phyloP scores from a whole-genome alignment of 1,284 basidiomycete species.

The Austropuccinia psidii region DNA sequence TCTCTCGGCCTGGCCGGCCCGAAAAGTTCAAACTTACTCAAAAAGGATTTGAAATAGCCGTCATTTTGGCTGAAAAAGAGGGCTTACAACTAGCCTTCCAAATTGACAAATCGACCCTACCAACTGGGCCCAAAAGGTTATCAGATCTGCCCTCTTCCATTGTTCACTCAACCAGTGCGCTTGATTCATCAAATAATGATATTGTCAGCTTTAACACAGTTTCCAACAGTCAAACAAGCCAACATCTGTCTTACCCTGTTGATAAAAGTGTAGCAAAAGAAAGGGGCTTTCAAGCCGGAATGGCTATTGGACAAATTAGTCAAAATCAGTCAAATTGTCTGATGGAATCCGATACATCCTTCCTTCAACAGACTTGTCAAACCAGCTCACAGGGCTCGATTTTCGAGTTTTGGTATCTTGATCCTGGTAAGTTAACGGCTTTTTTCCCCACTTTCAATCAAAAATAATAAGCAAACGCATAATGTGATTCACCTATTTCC shows the following conservation, averaged over 20 bases:
- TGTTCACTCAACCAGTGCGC: not conserved
- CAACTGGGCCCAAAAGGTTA: not conserved
- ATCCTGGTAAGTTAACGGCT: slow-evolving; percentile 5
- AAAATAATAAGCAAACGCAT: not conserved
- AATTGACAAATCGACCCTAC: slow-evolving; percentile 16
- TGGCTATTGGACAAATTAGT: too few relatives aligned
- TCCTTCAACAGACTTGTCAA: not conserved
- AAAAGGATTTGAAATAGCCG: slow-evolving; percentile 43
- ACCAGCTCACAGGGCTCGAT: not conserved
- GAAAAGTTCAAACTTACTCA: slow-evolving; percentile 44
- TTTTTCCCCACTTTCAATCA: not conserved
- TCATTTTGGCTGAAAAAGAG: slow-evolving; percentile 21
- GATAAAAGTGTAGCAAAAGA: not conserved
- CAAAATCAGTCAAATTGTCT: too few relatives aligned
- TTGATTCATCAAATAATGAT: not conserved
- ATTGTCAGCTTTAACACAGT: too few relatives aligned
- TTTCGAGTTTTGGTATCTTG: slow-evolving; percentile 32
- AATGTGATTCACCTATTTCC: not conserved
- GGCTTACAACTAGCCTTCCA: not conserved
- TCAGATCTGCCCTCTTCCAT: too few relatives aligned
- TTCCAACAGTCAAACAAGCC: not conserved
- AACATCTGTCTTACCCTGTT: not conserved
- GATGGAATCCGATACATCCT: too few relatives aligned
- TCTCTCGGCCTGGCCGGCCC: slow-evolving; percentile 44
- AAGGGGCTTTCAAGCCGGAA: not conserved